phyloP scores from a whole-genome alignment of 176 grass and related monocot genomes.

The Avena eriantha region DNA sequence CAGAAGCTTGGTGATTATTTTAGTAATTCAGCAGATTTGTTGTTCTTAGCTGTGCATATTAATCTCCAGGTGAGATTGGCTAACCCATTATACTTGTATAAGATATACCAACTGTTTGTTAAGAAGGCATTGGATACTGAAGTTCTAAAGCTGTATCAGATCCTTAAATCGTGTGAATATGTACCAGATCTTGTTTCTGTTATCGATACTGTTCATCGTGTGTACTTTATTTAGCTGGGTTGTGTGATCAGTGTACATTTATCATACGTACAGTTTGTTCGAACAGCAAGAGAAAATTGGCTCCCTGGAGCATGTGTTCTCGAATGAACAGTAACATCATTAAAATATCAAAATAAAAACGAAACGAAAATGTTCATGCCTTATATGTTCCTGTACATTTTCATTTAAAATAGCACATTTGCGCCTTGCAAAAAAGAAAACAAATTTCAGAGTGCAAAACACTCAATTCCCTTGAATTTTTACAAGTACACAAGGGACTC shows the following conservation, averaged over 20 bases:
- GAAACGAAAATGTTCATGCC: too few relatives aligned
- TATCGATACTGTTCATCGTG: not conserved
- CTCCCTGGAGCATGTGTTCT: too few relatives aligned
- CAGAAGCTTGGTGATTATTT: conserved; percentile 24
- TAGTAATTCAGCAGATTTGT: conserved; percentile 27
- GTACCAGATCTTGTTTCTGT: not conserved
- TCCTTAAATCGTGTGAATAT: not conserved
- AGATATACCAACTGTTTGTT: not conserved
- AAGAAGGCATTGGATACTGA: not conserved
- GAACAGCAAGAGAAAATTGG: too few relatives aligned
- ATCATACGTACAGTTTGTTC: not conserved
- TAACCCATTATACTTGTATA: not conserved
- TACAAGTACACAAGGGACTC: too few relatives aligned
- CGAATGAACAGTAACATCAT: too few relatives aligned
- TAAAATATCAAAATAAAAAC: too few relatives aligned
- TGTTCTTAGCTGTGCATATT: conserved; percentile 31
- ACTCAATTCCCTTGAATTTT: too few relatives aligned
- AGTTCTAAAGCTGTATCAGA: not conserved
- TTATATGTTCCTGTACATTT: too few relatives aligned
- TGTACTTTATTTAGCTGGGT: not conserved
- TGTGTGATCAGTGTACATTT: not conserved
- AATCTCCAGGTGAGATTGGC: not conserved
- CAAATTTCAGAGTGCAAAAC: too few relatives aligned
- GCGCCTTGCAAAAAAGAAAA: too few relatives aligned
- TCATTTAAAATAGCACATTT: too few relatives aligned